phyloP scores from a whole-genome alignment of 1,284 basidiomycete genomes.

The Puccinia coronata region DNA sequence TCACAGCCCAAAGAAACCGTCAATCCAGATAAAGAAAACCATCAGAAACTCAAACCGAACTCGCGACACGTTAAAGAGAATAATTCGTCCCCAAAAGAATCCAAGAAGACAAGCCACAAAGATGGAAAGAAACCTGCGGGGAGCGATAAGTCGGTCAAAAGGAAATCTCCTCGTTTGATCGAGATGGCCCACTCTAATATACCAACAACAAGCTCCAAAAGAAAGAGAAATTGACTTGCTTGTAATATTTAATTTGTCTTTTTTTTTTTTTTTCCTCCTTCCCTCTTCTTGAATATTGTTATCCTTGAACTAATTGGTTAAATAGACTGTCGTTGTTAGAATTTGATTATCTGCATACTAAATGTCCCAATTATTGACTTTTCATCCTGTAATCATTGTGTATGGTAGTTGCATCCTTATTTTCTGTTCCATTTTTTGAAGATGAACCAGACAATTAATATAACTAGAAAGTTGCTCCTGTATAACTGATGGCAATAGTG shows the following conservation, averaged over 20 bases:
- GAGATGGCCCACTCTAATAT: slow-evolving; percentile 8
- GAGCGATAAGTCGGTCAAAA: slow-evolving; percentile 19
- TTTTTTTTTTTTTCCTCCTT: background rate
- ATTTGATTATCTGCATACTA: too few species aligned
- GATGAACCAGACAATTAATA: too few species aligned
- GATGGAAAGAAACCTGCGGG: background rate
- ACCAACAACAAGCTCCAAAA: slow-evolving; percentile 1
- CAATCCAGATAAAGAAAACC: background rate
- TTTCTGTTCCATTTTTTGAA: too few species aligned
- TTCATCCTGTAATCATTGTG: too few species aligned
- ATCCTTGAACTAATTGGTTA: background rate
- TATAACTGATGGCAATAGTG: too few species aligned
- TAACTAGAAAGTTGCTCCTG: too few species aligned
- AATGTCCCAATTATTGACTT: too few species aligned
- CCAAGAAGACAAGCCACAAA: background rate
- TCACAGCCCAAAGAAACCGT: background rate
- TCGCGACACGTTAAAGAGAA: background rate
- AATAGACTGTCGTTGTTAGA: too few species aligned
- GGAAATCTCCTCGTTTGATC: slow-evolving; percentile 29
- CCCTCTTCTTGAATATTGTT: background rate
- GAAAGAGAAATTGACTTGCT: background rate
- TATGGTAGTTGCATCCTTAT: too few species aligned
- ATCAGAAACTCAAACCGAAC: background rate
- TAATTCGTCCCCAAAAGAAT: background rate
- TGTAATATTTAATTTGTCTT: background rate